These are phyloP conservation scores for Suillus spraguei DNA, from an alignment of 768 basidiomycete genomes.

Conservation along the genomic window DNA sequence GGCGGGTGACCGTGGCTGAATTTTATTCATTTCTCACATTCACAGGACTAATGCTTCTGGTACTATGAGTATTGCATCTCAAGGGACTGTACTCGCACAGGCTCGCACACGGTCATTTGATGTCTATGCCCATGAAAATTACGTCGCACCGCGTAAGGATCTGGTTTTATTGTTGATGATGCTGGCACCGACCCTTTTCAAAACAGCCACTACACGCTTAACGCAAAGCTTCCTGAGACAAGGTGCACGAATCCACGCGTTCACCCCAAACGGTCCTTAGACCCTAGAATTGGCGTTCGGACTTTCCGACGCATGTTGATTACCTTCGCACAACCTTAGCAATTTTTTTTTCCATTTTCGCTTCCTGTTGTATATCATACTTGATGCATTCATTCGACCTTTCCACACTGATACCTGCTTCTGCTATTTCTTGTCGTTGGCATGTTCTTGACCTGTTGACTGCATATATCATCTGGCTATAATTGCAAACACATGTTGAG, in stretches of 20 bases:
- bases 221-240: conserved; percentile 62
- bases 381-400: conserved; percentile 30
- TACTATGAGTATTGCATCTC: conserved; percentile 51
- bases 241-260: conserved; percentile 58
- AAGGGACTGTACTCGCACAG: conserved; percentile 69
- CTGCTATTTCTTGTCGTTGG: conserved; percentile 24
- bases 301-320: conserved; percentile 13
- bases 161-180: conserved; percentile 24
- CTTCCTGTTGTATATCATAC: conserved; percentile 19
- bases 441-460: conserved; percentile 16
- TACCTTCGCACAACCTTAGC: conserved; percentile 1
- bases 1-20: conserved; percentile 17
- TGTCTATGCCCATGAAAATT: conserved; percentile 71
- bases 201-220: conserved; percentile 48
- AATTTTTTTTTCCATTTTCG: conserved; percentile 13
- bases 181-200: conserved; percentile 9
- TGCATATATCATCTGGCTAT: conserved; percentile 19
- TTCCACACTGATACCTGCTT: conserved; percentile 21
- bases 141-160: conserved; percentile 76
- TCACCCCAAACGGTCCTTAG: conserved; percentile 41
- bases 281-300: conserved; percentile 28
- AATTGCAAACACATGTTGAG: conserved; percentile 22
- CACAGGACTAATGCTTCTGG: conserved; percentile 53
- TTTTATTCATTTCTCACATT: conserved; percentile 20
- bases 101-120: conserved; percentile 79